Evolutionary conservation across 306 rosid genomes (phyloP), one percentile per base, ranked within the genome.

Genomic region (Morella rubra): DNA sequence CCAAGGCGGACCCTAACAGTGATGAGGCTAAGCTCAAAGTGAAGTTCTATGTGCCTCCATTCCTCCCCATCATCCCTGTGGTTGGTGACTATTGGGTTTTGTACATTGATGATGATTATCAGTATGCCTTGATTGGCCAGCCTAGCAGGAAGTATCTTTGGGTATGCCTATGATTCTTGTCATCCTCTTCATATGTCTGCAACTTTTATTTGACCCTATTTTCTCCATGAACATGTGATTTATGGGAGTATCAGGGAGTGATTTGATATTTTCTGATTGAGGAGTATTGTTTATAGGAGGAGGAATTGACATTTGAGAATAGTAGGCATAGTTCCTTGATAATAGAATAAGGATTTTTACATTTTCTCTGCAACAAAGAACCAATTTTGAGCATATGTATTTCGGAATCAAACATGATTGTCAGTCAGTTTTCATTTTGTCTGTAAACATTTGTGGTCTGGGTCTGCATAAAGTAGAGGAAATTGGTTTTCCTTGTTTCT

Each of bases 1-100:
- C 77, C 73, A 95, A 90, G 79, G 96, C 97, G 45, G 81, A 95
- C 51, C 88, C 92, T 1, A 69, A 79, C 0, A 90, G 91, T 42
- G 96, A 92, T 56, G 99, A 95, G 80, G 97, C 97, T 0, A 95
- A 92, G 84, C 90, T 95, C 53, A 92, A 95, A 73, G 99, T 95
- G 72, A 92, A 60, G n/a, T 95, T 95, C 44, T 92, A 79, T 14
- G 87, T 95, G 7, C 99, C 99, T 72, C 99, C 99, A 0, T 89
- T 92, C 13, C 41, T 95, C 56, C 99, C 99, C 37, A 78, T 95
- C 71, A 51, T 95, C 41, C 99, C 97, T 59, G 84, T 95, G 24
- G 9, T 18, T 71, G 97, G 99, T 0, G 90, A 95, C 76, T 95
- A 92, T 84, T 95, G 99, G 99, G 86, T 95, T 81, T 79, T 95